These are phyloP conservation scores for Ceriops zippeliana DNA, from an alignment of 345 rosid genomes.

Conservation along the genomic window DNA sequence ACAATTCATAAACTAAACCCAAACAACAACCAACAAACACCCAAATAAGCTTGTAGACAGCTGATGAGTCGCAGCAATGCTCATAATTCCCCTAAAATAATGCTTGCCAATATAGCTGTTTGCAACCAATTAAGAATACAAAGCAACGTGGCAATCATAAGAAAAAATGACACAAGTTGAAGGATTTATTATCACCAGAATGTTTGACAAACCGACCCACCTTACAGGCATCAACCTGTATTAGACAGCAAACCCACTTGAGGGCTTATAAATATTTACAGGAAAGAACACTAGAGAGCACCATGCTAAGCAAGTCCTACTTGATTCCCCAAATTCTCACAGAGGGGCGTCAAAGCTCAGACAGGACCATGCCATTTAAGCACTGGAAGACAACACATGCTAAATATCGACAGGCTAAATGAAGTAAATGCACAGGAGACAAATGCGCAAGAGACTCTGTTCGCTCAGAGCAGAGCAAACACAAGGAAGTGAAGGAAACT, in stretches of 20 bases:
- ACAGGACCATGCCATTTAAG: constrained; percentile 9
- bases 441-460: not conserved
- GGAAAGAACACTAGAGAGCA: constrained; percentile 23
- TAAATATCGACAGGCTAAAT: constrained; percentile 19
- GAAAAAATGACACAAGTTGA: constrained; percentile 4
- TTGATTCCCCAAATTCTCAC: constrained; percentile 19
- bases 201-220: constrained; percentile 19
- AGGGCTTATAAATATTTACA: constrained; percentile 38
- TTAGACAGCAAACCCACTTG: constrained; percentile 28
- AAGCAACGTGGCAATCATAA: not conserved
- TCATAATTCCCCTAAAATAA: no score
- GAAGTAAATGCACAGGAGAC: constrained; percentile 14
- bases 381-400: constrained; percentile 22
- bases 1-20: no score
- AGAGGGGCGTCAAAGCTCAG: not conserved
- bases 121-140: no score
- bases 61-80: no score
- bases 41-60: no score
- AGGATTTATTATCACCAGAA: constrained; percentile 29
- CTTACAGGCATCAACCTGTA: constrained; percentile 30
- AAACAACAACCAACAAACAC: no score
- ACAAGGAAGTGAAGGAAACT: constrained; percentile 17
- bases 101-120: no score
- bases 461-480: constrained; percentile 13
- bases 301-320: constrained; percentile 29